A percentile compares a stretch with the other conserved stretches of the same genome.
Evolutionary conservation across 352 stramenopile genomes (phyloP).

Genomic region (Blastocystis sp.): DNA sequence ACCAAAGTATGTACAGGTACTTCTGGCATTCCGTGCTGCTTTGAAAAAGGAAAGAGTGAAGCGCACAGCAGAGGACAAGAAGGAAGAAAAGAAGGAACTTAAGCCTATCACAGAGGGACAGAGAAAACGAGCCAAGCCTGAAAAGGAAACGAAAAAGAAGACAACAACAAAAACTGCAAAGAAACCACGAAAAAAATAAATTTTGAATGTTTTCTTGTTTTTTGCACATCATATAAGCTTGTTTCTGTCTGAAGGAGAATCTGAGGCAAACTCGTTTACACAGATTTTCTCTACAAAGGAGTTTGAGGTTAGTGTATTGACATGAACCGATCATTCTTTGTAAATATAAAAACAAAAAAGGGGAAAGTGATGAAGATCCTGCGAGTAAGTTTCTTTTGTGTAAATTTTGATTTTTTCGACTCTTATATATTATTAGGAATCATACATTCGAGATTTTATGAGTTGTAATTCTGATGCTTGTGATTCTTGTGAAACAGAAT

Average conservation of each 20-base stretch:
- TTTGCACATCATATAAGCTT: background rate
- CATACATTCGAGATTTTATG: slow-evolving; percentile 79
- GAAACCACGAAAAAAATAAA: background rate
- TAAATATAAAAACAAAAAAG: slow-evolving; percentile 75
- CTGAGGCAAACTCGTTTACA: background rate
- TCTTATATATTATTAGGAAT: slow-evolving; percentile 67
- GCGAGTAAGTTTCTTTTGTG: slow-evolving; percentile 47
- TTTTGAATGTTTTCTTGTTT: background rate
- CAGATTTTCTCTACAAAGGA: background rate
- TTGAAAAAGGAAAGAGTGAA: slow-evolving; percentile 10
- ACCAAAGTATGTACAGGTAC: background rate
- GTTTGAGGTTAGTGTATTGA: background rate
- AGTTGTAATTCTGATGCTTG: slow-evolving; percentile 72
- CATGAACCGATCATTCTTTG: slow-evolving; percentile 28
- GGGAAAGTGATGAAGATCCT: slow-evolving; percentile 75
- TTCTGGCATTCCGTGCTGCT: slow-evolving; percentile 2
- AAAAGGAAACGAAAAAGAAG: background rate
- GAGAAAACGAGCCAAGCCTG: background rate
- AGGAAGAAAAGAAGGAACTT: background rate
- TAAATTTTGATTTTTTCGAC: background rate
- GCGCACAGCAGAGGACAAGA: background rate
- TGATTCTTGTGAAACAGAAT: slow-evolving; percentile 68
- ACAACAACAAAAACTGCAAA: background rate
- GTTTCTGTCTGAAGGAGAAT: background rate
- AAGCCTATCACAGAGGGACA: background rate